A percentile compares a stretch with the other conserved stretches of the same genome.
These are phyloP conservation scores for Skeletonema grethae DNA, from an alignment of 108 stramenopile species.

Conservation along the genomic window DNA sequence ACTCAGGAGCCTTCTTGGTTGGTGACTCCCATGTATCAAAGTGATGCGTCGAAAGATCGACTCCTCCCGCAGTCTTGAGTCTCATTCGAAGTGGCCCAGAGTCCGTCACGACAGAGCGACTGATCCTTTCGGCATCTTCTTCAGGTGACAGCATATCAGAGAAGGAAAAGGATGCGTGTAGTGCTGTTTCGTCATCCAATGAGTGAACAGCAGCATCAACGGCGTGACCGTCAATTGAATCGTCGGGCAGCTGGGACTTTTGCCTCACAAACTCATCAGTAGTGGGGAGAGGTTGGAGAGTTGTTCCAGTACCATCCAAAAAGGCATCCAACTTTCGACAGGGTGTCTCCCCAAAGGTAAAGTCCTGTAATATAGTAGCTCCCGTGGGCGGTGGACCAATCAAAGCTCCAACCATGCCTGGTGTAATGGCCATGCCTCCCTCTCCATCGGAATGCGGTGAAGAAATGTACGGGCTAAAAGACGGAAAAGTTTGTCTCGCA, in stretches of 20 bases:
- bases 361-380: constrained; percentile 27
- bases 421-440: constrained; percentile 26
- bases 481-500: not conserved
- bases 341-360: constrained; percentile 28
- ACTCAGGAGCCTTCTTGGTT: not conserved
- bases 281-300: constrained; percentile 19
- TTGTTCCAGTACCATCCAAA: constrained; percentile 13
- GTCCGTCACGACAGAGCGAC: constrained; percentile 30
- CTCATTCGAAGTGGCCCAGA: constrained; percentile 44
- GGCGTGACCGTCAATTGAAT: constrained; percentile 3
- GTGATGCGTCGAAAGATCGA: constrained; percentile 42
- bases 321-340: constrained; percentile 30
- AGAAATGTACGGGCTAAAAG: constrained; percentile 44
- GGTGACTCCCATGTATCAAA: constrained; percentile 49
- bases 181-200: constrained; percentile 7
- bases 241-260: constrained; percentile 1
- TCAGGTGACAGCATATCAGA: constrained; percentile 42
- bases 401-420: constrained; percentile 21
- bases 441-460: constrained; percentile 27
- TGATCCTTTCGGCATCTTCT: constrained; percentile 14
- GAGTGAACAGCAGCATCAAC: constrained; percentile 1
- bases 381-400: constrained; percentile 11
- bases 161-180: constrained; percentile 33
- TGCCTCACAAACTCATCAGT: constrained; percentile 24
- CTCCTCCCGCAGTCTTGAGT: constrained; percentile 19